Base-by-base conservation (phyloP, 1,284 basidiomycete species). In the Naganishia sp. region DNA sequence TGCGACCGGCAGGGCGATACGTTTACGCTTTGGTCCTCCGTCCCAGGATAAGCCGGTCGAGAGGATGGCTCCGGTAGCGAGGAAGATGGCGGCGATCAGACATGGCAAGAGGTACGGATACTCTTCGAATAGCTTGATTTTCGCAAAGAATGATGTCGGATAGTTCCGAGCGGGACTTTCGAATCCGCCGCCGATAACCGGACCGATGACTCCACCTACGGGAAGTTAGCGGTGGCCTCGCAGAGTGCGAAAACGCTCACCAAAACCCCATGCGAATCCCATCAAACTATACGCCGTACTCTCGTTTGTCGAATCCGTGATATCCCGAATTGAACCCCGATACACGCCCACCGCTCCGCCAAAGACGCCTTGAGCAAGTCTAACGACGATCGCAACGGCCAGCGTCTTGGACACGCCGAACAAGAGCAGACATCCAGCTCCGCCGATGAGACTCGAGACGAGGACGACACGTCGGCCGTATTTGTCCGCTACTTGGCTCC, bases 231-330 rank as follows among this genome's bases (percentile, higher is more conserved):
- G 32, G 51, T 31, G 11, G 7, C 28, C 49, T 1, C 4, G 0
- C 15, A n/a, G 2, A 46, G 11, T n/a, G 41, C 15, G 1, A 21
- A 42, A 2, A 11, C 23, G 45, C 41, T 32, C 28, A 52, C 94
- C 94, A 74, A 97, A 87, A 69, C 94, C 94, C 94, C 94, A 97
- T 70, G 88, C 92, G 79, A 96, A 96, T 23, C 93, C 94, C 61
- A 97, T 84, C 70, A 94, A 90, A 54, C 92, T 92, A 76, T 96
- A 96, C 17, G 94, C 94, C 71, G 92, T 85, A 42, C 90, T 91
- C 79, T 96, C 94, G 77, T 97, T 97, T 64, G 87, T 91, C 46
- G 86, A 80, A 28, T 69, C 68, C 23, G 95, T 95, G 66, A 99
- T 85, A 68, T 90, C 89, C 25, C 91, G 83, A 50, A 99, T 88